Conservation (phyloP, 257 asterid genomes). For the Mentha longifolia region DNA sequence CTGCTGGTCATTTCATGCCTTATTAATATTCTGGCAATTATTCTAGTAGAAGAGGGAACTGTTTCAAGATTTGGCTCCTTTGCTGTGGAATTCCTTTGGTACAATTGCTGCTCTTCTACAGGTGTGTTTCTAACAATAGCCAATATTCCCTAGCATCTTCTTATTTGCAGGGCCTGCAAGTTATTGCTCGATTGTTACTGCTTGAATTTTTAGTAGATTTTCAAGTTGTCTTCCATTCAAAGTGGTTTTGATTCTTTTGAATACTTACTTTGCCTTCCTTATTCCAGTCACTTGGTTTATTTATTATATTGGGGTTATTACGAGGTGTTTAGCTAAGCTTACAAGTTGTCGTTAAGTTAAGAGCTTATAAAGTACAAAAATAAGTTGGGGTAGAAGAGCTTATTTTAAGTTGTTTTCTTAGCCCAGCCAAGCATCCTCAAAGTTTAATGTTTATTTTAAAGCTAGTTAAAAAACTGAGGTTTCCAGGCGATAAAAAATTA, state of each 20-base stretch:
- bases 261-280: not conserved
- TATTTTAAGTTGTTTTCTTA: too few species aligned
- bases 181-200: not conserved
- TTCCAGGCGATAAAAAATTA: not conserved
- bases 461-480: not conserved
- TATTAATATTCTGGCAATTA: conserved; percentile 23
- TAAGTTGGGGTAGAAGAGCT: too few species aligned
- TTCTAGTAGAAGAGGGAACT: conserved; percentile 65
- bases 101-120: conserved; percentile 84
- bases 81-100: conserved; percentile 86
- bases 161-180: not conserved
- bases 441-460: conserved; percentile 1
- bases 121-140: conserved; percentile 46
- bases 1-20: conserved; percentile 22
- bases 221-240: not conserved
- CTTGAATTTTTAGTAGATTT: conserved; percentile 10
- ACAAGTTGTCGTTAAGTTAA: too few species aligned
- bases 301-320: too few species aligned
- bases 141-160: not conserved
- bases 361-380: too few species aligned
- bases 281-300: too few species aligned
- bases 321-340: too few species aligned
- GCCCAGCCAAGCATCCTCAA: too few species aligned
- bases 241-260: not conserved
- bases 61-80: conserved; percentile 79